These are phyloP conservation scores for Fusarium solani-melongenae DNA, from an alignment of 2,329 filamentous ascomycete species.

Conservation along the genomic window DNA sequence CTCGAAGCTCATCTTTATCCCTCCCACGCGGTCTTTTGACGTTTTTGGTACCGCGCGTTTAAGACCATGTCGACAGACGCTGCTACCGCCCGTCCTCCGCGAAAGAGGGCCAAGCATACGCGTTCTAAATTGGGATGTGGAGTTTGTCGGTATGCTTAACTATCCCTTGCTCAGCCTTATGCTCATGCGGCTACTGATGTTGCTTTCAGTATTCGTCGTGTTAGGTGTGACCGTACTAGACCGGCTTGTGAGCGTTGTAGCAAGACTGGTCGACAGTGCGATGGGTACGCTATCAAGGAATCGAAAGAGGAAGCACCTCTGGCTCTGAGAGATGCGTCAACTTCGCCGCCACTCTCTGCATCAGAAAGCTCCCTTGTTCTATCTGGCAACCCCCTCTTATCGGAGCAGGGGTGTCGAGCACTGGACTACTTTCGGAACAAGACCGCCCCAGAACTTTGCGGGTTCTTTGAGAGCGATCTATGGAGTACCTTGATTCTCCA, in stretches of 20 bases:
- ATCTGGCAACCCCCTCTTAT: background rate
- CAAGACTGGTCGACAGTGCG: background rate
- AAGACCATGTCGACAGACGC: background rate
- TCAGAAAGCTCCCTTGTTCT: background rate
- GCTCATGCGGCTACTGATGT: background rate
- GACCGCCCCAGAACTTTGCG: constrained; percentile 23
- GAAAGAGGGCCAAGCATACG: constrained; percentile 32
- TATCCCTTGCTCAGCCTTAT: background rate
- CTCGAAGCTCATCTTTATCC: background rate
- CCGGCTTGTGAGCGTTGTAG: constrained; percentile 1
- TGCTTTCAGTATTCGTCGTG: constrained; percentile 22
- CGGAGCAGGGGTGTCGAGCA: constrained; percentile 5
- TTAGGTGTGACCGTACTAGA: constrained; percentile 25
- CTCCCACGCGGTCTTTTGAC: background rate
- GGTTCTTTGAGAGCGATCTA: constrained; percentile 31
- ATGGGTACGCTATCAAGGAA: background rate
- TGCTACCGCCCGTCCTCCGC: constrained; percentile 1
- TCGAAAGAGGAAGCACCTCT: background rate
- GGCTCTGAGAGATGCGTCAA: background rate
- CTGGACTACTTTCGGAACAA: constrained; percentile 26
- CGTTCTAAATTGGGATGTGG: constrained; percentile 33
- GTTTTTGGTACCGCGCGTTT: background rate
- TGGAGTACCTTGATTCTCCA: constrained; percentile 30
- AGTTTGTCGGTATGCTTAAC: constrained; percentile 30
- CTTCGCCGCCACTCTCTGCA: background rate